Conservation (phyloP, 2,329 filamentous ascomycete genomes). For the Fusarium sulawesiense region DNA sequence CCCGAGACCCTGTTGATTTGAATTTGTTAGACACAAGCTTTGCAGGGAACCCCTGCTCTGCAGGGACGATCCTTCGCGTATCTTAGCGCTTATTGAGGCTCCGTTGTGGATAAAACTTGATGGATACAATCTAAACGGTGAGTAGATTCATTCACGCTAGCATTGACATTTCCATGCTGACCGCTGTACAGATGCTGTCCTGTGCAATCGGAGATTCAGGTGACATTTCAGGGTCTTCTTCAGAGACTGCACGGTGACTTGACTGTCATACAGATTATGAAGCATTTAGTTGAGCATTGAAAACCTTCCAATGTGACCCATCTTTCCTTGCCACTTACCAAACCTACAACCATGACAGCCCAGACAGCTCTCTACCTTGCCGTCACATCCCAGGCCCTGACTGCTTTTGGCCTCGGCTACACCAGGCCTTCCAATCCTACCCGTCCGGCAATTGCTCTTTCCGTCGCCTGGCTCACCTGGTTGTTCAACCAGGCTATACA, state of each 20-base stretch:
- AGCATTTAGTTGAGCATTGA: not conserved
- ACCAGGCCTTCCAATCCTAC: not conserved
- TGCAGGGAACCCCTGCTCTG: not conserved
- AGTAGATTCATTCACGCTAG: not conserved
- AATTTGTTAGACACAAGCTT: not conserved
- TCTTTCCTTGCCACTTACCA: not conserved
- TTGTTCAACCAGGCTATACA: constrained; percentile 22
- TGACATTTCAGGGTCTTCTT: not conserved
- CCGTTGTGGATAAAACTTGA: not conserved
- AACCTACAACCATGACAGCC: constrained; percentile 1
- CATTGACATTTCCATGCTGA: not conserved
- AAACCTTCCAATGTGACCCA: not conserved
- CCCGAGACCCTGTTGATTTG: not conserved
- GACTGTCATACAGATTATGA: not conserved
- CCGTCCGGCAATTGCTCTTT: not conserved
- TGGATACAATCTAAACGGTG: not conserved
- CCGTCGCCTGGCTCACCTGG: constrained; percentile 19
- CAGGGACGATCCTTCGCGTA: constrained; percentile 4
- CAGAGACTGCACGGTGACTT: not conserved
- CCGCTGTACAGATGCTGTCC: not conserved
- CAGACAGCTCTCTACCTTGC: constrained; percentile 8
- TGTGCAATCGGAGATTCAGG: not conserved
- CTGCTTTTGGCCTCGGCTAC: constrained; percentile 17
- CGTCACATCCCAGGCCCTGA: constrained; percentile 14
- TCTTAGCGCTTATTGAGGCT: not conserved